These are phyloP conservation scores for Curvularia verruculosa DNA, from an alignment of 2,329 filamentous ascomycete species.

Conservation along the genomic window DNA sequence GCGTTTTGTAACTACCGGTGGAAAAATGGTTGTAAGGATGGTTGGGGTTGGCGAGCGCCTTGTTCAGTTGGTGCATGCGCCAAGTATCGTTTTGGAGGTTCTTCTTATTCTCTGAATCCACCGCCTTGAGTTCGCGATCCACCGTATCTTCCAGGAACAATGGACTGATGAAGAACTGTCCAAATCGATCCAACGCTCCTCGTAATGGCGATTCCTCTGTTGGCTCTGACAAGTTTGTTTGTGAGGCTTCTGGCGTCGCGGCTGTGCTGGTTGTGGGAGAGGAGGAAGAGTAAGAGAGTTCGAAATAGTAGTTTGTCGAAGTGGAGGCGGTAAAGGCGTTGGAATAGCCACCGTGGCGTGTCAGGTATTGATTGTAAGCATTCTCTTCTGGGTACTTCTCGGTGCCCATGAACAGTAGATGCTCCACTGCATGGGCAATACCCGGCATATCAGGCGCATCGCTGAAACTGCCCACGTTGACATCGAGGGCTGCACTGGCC, in stretches of 20 bases:
- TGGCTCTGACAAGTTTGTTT: slow-evolving; percentile 42
- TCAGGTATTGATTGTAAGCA: slow-evolving; percentile 91
- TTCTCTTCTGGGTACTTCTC: slow-evolving; percentile 84
- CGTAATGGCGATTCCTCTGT: slow-evolving; percentile 67
- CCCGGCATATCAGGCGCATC: slow-evolving; percentile 90
- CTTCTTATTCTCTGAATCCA: slow-evolving; percentile 98
- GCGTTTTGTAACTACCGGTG: slow-evolving; percentile 83
- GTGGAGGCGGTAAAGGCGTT: slow-evolving; percentile 95
- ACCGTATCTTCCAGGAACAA: slow-evolving; percentile 84
- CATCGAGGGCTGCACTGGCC: slow-evolving; percentile 91
- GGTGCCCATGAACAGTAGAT: slow-evolving; percentile 97
- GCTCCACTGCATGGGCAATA: slow-evolving; percentile 95
- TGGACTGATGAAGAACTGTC: slow-evolving; percentile 90
- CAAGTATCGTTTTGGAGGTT: slow-evolving; percentile 90
- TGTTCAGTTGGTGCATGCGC: slow-evolving; percentile 86
- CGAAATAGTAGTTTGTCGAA: slow-evolving; percentile 98
- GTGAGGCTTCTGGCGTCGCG: slow-evolving; percentile 47
- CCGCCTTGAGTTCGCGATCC: slow-evolving; percentile 84
- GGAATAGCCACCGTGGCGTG: slow-evolving; percentile 85
- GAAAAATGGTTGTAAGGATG: slow-evolving; percentile 93
- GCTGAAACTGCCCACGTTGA: slow-evolving; percentile 95
- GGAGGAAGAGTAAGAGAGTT: slow-evolving; percentile 79
- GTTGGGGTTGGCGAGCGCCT: slow-evolving; percentile 82
- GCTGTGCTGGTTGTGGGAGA: slow-evolving; percentile 58
- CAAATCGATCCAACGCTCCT: slow-evolving; percentile 87